phyloP scores from a whole-genome alignment of 768 basidiomycete genomes.

The Panaeolus papilionaceus region DNA sequence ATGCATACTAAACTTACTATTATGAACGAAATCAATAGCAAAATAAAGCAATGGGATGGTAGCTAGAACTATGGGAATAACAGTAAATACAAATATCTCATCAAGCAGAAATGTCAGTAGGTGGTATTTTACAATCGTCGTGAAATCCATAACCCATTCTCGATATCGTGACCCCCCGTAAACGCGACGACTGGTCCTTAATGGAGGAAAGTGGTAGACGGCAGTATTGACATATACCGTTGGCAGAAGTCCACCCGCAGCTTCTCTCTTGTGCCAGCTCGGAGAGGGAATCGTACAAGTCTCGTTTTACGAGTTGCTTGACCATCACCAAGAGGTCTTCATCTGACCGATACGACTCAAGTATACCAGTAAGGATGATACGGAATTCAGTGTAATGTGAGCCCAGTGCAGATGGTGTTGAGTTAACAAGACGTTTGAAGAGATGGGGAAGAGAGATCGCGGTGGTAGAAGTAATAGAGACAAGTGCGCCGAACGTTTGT shows the following conservation, averaged over 20 bases:
- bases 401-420: conserved; percentile 61
- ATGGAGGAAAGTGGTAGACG: conserved; percentile 45
- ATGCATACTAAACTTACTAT: not conserved
- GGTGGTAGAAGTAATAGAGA: conserved; percentile 81
- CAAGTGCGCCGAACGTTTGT: conserved; percentile 81
- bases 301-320: conserved; percentile 79
- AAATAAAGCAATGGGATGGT: conserved; percentile 1
- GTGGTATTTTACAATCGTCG: conserved; percentile 1
- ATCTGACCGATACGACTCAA: conserved; percentile 92
- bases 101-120: conserved; percentile 9
- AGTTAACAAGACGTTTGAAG: conserved; percentile 90
- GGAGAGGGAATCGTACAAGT: conserved; percentile 79
- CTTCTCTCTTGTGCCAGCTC: conserved; percentile 60
- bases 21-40: not conserved
- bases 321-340: conserved; percentile 90
- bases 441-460: conserved; percentile 89
- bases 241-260: conserved; percentile 66
- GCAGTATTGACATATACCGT: conserved; percentile 59
- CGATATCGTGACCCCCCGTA: not conserved
- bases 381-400: conserved; percentile 91
- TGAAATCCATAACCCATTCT: not conserved
- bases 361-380: conserved; percentile 90
- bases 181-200: not conserved
- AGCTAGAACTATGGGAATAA: not conserved
- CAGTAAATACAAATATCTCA: conserved; percentile 8